Conservation (phyloP, 495 filamentous ascomycete genomes). For the Aspergillus heteromorphus region DNA sequence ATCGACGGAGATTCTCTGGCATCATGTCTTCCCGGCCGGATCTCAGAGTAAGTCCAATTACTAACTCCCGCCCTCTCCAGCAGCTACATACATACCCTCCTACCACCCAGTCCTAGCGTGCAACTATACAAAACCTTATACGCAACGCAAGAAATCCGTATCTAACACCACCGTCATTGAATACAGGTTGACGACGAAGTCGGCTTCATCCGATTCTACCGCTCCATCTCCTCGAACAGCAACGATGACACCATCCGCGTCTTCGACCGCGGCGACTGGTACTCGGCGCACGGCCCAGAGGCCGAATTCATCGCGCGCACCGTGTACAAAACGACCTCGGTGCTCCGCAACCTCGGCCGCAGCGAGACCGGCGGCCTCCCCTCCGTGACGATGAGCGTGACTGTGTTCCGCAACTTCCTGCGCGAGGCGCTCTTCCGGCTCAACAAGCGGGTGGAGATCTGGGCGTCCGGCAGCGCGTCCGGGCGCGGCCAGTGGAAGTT, state of each 20-base stretch:
- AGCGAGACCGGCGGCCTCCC: constrained; percentile 76
- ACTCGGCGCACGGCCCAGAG: constrained; percentile 88
- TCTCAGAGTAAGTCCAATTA: constrained; percentile 59
- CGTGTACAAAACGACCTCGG: constrained; percentile 95
- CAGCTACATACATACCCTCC: not conserved
- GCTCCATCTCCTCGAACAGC: constrained; percentile 66
- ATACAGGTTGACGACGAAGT: constrained; percentile 86
- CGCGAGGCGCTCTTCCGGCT: constrained; percentile 88
- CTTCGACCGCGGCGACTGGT: constrained; percentile 93
- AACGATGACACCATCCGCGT: constrained; percentile 67
- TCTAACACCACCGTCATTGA: not conserved
- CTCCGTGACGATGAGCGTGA: constrained; percentile 89
- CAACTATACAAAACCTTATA: not conserved
- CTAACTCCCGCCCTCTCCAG: not conserved
- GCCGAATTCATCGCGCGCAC: constrained; percentile 90
- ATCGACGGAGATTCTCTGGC: constrained; percentile 15
- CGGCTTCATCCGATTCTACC: constrained; percentile 93
- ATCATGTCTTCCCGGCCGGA: constrained; percentile 89
- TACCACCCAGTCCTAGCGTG: not conserved
- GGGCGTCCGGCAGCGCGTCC: constrained; percentile 48
- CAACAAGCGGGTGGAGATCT: constrained; percentile 88
- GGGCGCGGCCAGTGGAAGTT: constrained; percentile 75
- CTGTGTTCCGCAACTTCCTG: constrained; percentile 92
- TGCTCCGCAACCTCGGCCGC: constrained; percentile 81
- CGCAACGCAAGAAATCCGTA: no score